These are phyloP conservation scores for Ulmus americana DNA, from an alignment of 331 rosid genomes.

Conservation along the genomic window DNA sequence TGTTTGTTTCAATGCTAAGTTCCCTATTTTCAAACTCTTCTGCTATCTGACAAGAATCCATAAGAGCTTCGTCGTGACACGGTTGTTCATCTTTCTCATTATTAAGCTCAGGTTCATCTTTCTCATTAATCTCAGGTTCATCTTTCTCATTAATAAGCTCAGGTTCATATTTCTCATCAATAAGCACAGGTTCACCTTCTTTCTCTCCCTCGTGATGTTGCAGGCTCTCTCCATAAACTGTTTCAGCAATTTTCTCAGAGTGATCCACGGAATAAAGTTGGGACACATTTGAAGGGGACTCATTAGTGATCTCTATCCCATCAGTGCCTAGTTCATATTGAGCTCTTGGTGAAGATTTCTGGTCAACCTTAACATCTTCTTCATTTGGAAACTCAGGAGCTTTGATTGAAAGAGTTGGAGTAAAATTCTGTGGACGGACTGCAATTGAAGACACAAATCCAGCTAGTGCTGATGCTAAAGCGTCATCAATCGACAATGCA, in stretches of 20 bases:
- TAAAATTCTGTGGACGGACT: conserved; percentile 30
- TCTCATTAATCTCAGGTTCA: not conserved
- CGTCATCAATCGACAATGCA: conserved; percentile 58
- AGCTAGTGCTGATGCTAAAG: conserved; percentile 75
- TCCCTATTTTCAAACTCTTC: conserved; percentile 33
- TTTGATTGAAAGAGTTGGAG: conserved; percentile 34
- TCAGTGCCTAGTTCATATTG: conserved; percentile 21
- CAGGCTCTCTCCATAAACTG: conserved; percentile 18
- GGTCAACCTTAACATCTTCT: conserved; percentile 29
- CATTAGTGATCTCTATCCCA: conserved; percentile 19
- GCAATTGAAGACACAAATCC: conserved; percentile 51
- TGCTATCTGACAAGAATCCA: conserved; percentile 12
- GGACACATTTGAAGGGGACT: conserved; percentile 21
- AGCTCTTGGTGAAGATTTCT: conserved; percentile 18
- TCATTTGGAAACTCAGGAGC: conserved; percentile 60
- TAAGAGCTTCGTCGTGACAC: conserved; percentile 15
- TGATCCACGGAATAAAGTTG: conserved; percentile 18
- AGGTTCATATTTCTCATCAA: not conserved
- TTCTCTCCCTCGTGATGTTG: conserved; percentile 10
- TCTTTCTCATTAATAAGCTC: conserved; percentile 3
- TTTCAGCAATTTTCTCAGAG: conserved; percentile 24
- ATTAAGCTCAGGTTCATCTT: conserved; percentile 4
- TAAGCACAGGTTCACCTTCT: too few species aligned
- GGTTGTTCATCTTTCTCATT: conserved; percentile 21
- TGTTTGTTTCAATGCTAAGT: conserved; percentile 15